Evolutionary conservation across 202 grass and related monocot genomes (phyloP).

Genomic region (Bolboschoenoplectus hybrid): DNA sequence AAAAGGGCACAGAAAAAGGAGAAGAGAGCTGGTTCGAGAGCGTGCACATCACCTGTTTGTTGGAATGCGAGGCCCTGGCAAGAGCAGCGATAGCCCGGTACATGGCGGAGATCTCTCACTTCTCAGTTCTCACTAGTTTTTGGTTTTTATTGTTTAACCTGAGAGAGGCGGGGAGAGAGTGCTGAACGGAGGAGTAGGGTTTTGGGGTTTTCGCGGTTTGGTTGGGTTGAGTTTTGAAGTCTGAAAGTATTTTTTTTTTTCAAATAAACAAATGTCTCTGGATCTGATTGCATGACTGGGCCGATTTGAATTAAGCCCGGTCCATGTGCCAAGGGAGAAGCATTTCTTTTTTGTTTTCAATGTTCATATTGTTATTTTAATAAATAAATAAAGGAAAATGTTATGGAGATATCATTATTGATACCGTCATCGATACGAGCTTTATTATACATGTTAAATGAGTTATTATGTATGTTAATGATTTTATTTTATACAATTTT

Average conservation of each 20-base stretch:
- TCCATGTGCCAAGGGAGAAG: not conserved
- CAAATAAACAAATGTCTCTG: not conserved
- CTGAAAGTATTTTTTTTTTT: not conserved
- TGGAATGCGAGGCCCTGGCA: conserved; percentile 43
- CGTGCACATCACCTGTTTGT: conserved; percentile 41
- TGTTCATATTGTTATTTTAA: no score
- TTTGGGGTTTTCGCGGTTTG: conserved; percentile 1
- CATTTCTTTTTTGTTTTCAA: no score
- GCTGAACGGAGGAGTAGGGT: not conserved
- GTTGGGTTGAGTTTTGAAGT: not conserved
- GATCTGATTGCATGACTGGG: not conserved
- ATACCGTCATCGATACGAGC: no score
- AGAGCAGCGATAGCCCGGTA: conserved; percentile 22
- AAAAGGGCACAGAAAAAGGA: not conserved
- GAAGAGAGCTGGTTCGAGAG: not conserved
- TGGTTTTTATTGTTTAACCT: not conserved
- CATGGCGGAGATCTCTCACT: conserved; percentile 19
- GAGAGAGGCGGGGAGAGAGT: not conserved
- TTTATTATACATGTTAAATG: no score
- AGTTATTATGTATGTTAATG: no score
- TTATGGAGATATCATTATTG: no score
- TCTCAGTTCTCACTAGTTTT: not conserved
- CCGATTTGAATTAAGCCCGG: not conserved
- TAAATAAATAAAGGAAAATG: no score
- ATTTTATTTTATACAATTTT: no score